These are phyloP conservation scores for Pseudozyma tsukubaensis DNA, from an alignment of 1,284 basidiomycete species.

Conservation along the genomic window DNA sequence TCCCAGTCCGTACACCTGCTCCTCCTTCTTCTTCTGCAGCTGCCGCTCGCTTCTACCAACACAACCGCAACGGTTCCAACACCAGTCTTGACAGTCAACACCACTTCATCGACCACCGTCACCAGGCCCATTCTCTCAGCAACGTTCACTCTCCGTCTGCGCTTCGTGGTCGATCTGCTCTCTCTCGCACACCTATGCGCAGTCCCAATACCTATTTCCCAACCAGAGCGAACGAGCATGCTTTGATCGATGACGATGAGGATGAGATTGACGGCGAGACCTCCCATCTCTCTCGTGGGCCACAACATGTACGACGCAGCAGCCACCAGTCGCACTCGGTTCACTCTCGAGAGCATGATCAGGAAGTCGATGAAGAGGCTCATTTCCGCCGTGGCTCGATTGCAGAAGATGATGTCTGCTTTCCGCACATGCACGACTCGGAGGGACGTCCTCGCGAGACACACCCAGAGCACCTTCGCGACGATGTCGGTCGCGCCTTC, in stretches of 20 bases:
- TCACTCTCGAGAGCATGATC: conserved; percentile 11
- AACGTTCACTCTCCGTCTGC: conserved; percentile 58
- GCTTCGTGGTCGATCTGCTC: conserved; percentile 32
- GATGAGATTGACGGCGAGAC: conserved; percentile 31
- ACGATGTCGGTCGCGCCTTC: conserved; percentile 25
- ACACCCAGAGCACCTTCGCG: conserved; percentile 27
- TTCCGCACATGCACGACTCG: conserved; percentile 53
- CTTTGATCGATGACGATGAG: conserved; percentile 42
- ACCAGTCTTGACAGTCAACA: conserved; percentile 64
- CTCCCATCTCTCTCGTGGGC: conserved; percentile 44
- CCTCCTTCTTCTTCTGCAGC: conserved; percentile 34
- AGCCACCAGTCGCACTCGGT: conserved; percentile 29
- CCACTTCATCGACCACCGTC: conserved; percentile 68
- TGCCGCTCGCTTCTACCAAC: conserved; percentile 63
- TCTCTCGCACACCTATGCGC: conserved; percentile 45
- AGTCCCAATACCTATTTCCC: conserved; percentile 44
- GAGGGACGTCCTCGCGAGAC: conserved; percentile 22
- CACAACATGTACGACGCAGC: conserved; percentile 16
- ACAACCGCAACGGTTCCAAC: conserved; percentile 61
- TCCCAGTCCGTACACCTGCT: conserved; percentile 30
- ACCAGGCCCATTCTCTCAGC: conserved; percentile 62
- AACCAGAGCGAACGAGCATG: conserved; percentile 25
- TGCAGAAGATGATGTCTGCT: conserved; percentile 67
- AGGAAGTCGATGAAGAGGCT: conserved; percentile 7
- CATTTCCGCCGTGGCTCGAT: conserved; percentile 51